Evolutionary conservation across 192 early-diverging fungal species (phyloP).

Genomic region (Glomus cerebriforme): DNA sequence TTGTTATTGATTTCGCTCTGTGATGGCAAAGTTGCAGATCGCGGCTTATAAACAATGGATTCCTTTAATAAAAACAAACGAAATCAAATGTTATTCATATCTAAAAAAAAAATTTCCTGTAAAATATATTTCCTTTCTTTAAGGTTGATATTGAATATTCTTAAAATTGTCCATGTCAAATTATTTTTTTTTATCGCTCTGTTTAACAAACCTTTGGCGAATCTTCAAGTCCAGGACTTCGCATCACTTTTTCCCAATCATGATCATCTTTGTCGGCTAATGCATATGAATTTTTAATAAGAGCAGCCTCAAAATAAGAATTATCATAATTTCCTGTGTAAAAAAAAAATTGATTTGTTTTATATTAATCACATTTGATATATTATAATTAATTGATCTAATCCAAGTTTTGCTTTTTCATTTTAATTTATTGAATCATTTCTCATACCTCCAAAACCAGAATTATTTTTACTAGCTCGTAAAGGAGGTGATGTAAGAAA

Average conservation of each 20-base stretch:
- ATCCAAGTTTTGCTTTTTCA: background rate
- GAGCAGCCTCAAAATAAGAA: slow-evolving; percentile 8
- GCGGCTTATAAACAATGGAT: slow-evolving; percentile 32
- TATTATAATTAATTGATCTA: background rate
- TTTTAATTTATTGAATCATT: background rate
- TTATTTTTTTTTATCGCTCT: background rate
- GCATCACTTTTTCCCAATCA: slow-evolving; percentile 32
- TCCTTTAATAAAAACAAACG: slow-evolving; percentile 25
- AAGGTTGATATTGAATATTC: background rate
- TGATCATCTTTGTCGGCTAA: slow-evolving; percentile 22
- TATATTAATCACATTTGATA: background rate
- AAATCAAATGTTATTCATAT: slow-evolving; percentile 14
- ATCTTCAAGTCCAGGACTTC: slow-evolving; percentile 23
- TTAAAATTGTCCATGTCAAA: slow-evolving; percentile 3
- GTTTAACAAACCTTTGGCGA: slow-evolving; percentile 31
- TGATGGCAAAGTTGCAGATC: slow-evolving; percentile 25
- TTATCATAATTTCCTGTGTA: slow-evolving; percentile 1
- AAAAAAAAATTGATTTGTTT: background rate
- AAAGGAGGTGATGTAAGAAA: background rate
- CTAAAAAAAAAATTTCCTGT: background rate
- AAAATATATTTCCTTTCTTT: background rate
- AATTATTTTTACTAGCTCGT: background rate
- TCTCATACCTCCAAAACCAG: slow-evolving; percentile 17
- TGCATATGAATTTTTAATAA: slow-evolving; percentile 20
- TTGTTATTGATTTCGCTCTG: slow-evolving; percentile 31